Evolutionary conservation across 2,329 filamentous ascomycete genomes (phyloP).

Genomic region (Fusarium napiforme): DNA sequence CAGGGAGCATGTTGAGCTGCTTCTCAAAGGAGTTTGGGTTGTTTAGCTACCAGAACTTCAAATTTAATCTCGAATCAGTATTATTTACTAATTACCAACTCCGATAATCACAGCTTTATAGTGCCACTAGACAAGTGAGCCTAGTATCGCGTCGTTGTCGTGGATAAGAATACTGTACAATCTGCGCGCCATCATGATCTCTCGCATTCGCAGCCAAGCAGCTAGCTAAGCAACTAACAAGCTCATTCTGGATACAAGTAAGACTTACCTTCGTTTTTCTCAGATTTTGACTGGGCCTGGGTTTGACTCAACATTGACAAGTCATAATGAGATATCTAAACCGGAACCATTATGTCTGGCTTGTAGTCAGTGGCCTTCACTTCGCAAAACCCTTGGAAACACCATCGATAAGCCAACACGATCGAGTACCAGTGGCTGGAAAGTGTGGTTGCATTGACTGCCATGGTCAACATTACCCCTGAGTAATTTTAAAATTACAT

Average conservation of each 20-base stretch:
- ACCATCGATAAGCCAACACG: neutral
- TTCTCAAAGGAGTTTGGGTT: constrained; percentile 18
- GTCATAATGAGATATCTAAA: neutral
- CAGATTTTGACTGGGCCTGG: neutral
- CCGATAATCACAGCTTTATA: neutral
- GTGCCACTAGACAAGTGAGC: neutral
- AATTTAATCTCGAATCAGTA: neutral
- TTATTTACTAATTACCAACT: neutral
- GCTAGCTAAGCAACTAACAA: neutral
- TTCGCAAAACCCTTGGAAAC: constrained; percentile 1
- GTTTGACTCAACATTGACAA: neutral
- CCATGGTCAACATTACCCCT: constrained; percentile 38
- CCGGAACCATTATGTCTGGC: neutral
- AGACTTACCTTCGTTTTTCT: neutral
- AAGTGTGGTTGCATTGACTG: constrained; percentile 35
- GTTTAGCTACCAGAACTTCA: neutral
- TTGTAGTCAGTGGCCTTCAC: constrained; percentile 1
- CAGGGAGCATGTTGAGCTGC: neutral
- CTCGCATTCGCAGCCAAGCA: neutral
- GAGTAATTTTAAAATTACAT: constrained; percentile 42
- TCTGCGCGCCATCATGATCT: constrained; percentile 6
- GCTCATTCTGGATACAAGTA: neutral
- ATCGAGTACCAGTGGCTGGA: constrained; percentile 8
- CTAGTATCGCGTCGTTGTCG: constrained; percentile 9
- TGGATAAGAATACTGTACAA: neutral